phyloP scores from a whole-genome alignment of 2,329 filamentous ascomycete genomes.

The Colletotrichum endophyticum region DNA sequence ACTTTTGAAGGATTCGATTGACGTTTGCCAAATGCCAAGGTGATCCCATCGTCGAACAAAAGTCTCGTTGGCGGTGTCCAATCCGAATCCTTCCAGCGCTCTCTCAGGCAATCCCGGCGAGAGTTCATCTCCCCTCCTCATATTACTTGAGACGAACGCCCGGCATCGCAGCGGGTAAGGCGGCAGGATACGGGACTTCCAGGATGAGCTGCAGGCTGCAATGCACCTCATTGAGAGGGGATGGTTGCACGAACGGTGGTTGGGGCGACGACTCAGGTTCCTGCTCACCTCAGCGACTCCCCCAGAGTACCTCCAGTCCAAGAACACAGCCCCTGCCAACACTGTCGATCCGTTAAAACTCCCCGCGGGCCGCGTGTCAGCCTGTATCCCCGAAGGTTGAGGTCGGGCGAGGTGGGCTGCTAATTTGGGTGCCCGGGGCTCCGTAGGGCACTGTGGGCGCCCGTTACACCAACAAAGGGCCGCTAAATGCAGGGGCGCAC shows the following conservation, averaged over 20 bases:
- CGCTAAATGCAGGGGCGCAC: constrained; percentile 10
- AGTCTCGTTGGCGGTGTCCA: not conserved
- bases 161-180: not conserved
- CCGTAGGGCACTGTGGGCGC: not conserved
- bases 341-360: not conserved
- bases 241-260: not conserved
- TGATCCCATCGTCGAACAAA: not conserved
- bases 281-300: not conserved
- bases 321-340: not conserved
- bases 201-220: not conserved
- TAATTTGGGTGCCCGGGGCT: not conserved
- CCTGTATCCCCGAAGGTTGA: not conserved
- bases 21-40: not conserved
- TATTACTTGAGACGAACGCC: not conserved
- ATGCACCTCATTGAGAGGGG: not conserved
- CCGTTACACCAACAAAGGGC: not conserved
- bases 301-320: not conserved
- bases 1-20: not conserved
- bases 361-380: constrained; percentile 9
- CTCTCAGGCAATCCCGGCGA: not conserved
- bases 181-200: not conserved
- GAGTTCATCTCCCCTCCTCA: not conserved
- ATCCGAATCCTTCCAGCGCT: not conserved
- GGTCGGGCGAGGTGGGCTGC: not conserved
- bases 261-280: not conserved